These are phyloP conservation scores for Thielaviopsis cerberus DNA, from an alignment of 2,329 filamentous ascomycete species.

Conservation along the genomic window DNA sequence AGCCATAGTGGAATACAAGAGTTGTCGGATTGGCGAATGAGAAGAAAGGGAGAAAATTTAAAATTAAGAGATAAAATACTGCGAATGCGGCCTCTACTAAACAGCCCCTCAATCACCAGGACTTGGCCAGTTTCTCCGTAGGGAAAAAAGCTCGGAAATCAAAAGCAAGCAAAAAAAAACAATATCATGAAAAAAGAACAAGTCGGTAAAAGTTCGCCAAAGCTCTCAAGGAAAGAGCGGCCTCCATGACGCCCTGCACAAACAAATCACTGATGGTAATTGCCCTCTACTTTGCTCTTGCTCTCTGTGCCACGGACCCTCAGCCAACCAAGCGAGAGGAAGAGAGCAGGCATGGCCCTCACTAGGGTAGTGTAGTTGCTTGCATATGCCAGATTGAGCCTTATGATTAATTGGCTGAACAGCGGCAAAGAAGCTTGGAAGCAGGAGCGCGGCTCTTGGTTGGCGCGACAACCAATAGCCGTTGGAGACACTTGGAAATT, in stretches of 20 bases:
- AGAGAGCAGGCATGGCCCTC: neutral
- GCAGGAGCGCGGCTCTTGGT: neutral
- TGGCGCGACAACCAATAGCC: neutral
- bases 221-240: neutral
- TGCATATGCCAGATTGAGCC: neutral
- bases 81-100: too few relatives aligned
- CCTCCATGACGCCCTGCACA: neutral
- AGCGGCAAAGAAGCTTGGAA: neutral
- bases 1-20: conserved; percentile 1
- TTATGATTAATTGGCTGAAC: neutral
- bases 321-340: neutral
- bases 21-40: neutral
- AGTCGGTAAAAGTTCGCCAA: neutral
- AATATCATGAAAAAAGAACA: neutral
- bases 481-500: neutral
- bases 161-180: neutral
- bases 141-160: neutral
- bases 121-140: neutral
- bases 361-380: neutral
- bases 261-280: neutral
- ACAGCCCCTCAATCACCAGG: neutral
- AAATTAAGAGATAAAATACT: neutral
- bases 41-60: neutral
- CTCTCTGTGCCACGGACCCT: neutral
- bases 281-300: neutral